Conservation (phyloP, 805 yeast genomes). For the Tetrapisispora namnaoensis region DNA sequence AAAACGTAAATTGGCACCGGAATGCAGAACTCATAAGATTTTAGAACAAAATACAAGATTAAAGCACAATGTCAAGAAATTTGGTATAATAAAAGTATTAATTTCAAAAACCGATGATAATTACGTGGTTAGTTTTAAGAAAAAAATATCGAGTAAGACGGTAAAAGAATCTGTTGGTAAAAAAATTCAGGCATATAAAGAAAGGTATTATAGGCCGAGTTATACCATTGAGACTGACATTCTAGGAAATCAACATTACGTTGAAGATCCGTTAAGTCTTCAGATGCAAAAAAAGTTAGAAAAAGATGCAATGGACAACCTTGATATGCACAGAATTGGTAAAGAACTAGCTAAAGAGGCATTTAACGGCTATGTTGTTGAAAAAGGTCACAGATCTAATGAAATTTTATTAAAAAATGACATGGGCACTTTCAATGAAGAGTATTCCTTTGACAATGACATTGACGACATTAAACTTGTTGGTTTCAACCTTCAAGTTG, state of each 20-base stretch:
- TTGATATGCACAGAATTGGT: constrained; percentile 15
- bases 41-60: not conserved
- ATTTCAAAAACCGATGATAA: constrained; percentile 9
- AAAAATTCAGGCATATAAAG: constrained; percentile 11
- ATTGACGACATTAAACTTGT: not conserved
- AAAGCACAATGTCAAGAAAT: not conserved
- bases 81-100: constrained; percentile 7
- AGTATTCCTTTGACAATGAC: not conserved
- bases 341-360: constrained; percentile 17
- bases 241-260: constrained; percentile 26
- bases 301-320: constrained; percentile 12
- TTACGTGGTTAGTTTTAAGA: constrained; percentile 13
- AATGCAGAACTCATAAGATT: not conserved
- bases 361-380: constrained; percentile 23
- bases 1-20: not conserved
- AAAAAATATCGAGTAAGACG: constrained; percentile 12
- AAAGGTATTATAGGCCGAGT: constrained; percentile 13
- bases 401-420: not conserved
- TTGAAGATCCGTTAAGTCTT: constrained; percentile 14
- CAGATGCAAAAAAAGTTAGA: constrained; percentile 13
- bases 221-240: constrained; percentile 19
- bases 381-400: constrained; percentile 20
- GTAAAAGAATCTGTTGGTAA: constrained; percentile 13
- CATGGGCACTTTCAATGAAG: not conserved
- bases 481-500: not conserved